phyloP scores from a whole-genome alignment of 768 basidiomycete species.

The Gloeostereum incarnatum region DNA sequence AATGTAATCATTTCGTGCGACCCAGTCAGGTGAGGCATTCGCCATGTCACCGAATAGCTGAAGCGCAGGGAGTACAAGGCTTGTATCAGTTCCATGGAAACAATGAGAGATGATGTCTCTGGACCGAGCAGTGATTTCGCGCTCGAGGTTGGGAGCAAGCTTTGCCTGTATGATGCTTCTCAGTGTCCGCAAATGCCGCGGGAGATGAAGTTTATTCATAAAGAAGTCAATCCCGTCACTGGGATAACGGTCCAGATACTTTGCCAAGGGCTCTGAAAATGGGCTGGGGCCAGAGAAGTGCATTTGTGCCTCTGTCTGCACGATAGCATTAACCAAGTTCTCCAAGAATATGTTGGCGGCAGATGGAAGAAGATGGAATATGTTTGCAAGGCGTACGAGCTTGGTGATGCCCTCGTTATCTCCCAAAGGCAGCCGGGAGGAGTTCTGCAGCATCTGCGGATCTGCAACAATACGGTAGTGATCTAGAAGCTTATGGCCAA shows the following conservation, averaged over 20 bases:
- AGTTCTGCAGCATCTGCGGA: constrained; percentile 71
- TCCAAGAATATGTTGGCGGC: constrained; percentile 90
- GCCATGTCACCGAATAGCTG: constrained; percentile 72
- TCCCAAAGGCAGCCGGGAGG: constrained; percentile 68
- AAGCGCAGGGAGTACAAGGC: constrained; percentile 58
- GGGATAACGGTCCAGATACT: constrained; percentile 88
- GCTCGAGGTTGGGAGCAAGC: constrained; percentile 67
- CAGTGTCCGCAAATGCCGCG: constrained; percentile 74
- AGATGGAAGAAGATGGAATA: constrained; percentile 92
- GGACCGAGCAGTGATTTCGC: constrained; percentile 56
- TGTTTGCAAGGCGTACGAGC: constrained; percentile 90
- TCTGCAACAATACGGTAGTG: constrained; percentile 93
- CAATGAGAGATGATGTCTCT: constrained; percentile 41
- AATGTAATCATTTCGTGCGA: constrained; percentile 54
- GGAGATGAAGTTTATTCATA: constrained; percentile 65
- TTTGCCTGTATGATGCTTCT: constrained; percentile 75
- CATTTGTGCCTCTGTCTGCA: constrained; percentile 87
- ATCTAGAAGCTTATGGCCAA: constrained; percentile 93
- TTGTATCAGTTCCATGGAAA: constrained; percentile 38
- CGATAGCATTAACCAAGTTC: constrained; percentile 77
- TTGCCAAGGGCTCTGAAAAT: constrained; percentile 87
- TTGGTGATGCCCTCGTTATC: constrained; percentile 91
- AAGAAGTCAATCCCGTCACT: constrained; percentile 81
- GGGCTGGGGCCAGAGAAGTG: constrained; percentile 86
- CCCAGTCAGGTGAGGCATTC: constrained; percentile 58